Percentiles rank a stretch among this genome's conserved stretches.
Evolutionary conservation across 2,329 filamentous ascomycete genomes (phyloP).

Genomic region (Exserohilum rostratum): DNA sequence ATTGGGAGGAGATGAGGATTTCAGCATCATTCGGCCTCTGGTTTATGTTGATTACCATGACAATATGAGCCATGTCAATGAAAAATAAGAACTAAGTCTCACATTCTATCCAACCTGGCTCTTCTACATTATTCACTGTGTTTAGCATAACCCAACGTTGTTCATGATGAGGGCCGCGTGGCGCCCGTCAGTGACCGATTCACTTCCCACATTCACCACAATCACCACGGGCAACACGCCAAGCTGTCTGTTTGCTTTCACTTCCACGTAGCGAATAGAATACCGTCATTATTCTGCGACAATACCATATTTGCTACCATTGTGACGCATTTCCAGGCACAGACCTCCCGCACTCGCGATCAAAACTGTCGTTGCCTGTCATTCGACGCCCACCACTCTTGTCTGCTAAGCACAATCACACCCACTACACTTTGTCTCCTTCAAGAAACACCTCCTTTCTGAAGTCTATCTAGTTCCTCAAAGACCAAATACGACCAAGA

Average conservation of each 20-base stretch:
- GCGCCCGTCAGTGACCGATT: neutral
- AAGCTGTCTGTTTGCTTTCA: conserved; percentile 7
- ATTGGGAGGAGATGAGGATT: conserved; percentile 23
- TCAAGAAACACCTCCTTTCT: neutral
- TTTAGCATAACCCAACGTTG: no score
- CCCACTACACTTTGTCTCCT: neutral
- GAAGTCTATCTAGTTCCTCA: neutral
- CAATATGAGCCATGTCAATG: neutral
- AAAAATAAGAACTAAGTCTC: neutral
- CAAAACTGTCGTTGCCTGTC: neutral
- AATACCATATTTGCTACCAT: neutral
- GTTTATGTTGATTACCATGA: no score
- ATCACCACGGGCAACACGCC: neutral
- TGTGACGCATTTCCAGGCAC: neutral
- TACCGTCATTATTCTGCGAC: no score
- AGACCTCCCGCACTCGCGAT: neutral
- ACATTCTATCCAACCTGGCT: neutral
- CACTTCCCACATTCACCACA: conserved; percentile 1
- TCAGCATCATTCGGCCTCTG: neutral
- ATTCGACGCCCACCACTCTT: neutral
- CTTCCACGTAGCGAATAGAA: no score
- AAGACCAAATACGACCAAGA: no score
- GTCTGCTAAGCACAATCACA: no score
- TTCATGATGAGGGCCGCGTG: neutral
- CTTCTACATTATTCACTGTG: neutral